A percentile compares a stretch with the other conserved stretches of the same genome.
These are phyloP conservation scores for Aspergillus tamarii DNA, from an alignment of 2,329 filamentous ascomycete genomes.

Conservation along the genomic window DNA sequence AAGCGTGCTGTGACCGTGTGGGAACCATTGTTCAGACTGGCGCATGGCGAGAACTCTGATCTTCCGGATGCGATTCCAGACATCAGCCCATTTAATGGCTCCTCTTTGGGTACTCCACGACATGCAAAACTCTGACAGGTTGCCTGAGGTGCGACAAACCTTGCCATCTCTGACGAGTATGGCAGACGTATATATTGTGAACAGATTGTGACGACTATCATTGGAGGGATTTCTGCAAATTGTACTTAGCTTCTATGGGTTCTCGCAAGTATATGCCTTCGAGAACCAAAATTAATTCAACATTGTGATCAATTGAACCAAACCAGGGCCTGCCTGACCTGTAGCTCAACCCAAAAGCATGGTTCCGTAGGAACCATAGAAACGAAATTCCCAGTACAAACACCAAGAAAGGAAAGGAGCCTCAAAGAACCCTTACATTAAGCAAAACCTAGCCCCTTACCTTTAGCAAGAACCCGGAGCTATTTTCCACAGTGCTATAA, in stretches of 20 bases:
- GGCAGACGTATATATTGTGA: not conserved
- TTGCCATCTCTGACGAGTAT: not conserved
- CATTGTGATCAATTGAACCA: too few species aligned
- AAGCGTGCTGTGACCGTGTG: constrained; percentile 51
- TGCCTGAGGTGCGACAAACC: not conserved
- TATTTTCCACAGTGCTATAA: not conserved
- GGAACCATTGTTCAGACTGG: constrained; percentile 52
- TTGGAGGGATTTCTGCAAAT: not conserved
- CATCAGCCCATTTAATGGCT: not conserved
- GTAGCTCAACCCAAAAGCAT: not conserved
- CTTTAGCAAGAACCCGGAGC: not conserved
- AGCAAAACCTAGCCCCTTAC: too few species aligned
- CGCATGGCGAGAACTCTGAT: constrained; percentile 48
- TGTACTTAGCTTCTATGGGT: not conserved
- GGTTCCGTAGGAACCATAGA: not conserved
- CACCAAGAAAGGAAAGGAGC: too few species aligned
- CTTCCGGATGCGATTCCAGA: constrained; percentile 43
- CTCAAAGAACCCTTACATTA: too few species aligned
- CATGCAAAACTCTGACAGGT: not conserved
- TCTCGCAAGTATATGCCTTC: not conserved
- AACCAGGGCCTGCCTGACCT: not conserved
- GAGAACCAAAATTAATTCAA: not conserved
- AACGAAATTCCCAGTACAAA: too few species aligned
- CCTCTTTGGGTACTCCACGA: not conserved
- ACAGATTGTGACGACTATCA: not conserved